Evolutionary conservation across 2,329 filamentous ascomycete species (phyloP).

Genomic region (Hymenoscyphus fructigenus): DNA sequence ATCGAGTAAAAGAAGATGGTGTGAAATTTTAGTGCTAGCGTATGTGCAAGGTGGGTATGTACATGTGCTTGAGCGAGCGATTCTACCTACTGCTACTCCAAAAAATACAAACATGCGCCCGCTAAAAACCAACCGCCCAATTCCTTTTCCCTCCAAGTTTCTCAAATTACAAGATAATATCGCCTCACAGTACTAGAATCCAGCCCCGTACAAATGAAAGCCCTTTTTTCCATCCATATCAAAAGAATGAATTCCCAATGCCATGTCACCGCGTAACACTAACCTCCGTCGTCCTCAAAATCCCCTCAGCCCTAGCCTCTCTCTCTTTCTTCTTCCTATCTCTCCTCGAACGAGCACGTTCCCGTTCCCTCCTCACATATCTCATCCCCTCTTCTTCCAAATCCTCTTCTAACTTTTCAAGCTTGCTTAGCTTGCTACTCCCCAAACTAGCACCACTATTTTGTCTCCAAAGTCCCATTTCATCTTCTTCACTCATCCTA

Average conservation of each 20-base stretch:
- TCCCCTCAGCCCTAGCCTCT: slow-evolving; percentile 11
- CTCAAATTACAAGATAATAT: neutral
- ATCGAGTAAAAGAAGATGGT: neutral
- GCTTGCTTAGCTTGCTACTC: slow-evolving; percentile 4
- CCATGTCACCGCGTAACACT: slow-evolving; percentile 16
- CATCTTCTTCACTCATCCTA: slow-evolving; percentile 5
- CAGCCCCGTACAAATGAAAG: neutral
- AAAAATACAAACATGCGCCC: slow-evolving; percentile 1
- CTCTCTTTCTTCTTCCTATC: slow-evolving; percentile 6
- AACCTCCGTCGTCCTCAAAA: slow-evolving; percentile 26
- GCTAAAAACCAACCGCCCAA: neutral
- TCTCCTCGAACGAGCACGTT: slow-evolving; percentile 15
- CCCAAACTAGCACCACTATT: slow-evolving; percentile 10
- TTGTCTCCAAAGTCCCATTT: slow-evolving; percentile 5
- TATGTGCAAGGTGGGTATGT: neutral
- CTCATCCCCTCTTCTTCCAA: slow-evolving; percentile 3
- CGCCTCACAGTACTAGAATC: neutral
- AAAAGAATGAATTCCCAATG: neutral
- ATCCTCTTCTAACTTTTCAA: slow-evolving; percentile 9
- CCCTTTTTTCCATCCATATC: neutral
- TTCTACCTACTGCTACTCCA: neutral
- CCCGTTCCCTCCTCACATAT: slow-evolving; percentile 9
- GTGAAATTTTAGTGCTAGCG: neutral
- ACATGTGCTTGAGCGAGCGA: neutral
- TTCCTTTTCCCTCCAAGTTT: neutral